phyloP scores from a whole-genome alignment of 2,329 filamentous ascomycete species.

The Aureobasidium sp. region DNA sequence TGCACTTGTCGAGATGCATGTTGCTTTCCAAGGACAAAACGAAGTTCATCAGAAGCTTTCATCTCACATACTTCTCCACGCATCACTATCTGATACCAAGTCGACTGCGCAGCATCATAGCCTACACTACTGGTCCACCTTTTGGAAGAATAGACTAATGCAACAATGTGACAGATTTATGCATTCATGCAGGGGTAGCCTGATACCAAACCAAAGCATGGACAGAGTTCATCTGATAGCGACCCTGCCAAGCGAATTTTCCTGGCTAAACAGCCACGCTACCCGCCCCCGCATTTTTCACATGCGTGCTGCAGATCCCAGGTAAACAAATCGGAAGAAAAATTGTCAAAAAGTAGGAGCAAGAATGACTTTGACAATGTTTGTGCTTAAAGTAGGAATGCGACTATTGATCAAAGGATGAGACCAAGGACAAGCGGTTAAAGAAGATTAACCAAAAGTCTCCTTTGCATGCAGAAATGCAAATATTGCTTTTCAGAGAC shows the following conservation, averaged over 20 bases:
- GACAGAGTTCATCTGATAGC: neutral
- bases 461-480: too few relatives aligned
- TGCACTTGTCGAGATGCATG: neutral
- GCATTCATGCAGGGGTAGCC: neutral
- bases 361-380: neutral
- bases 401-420: too few relatives aligned
- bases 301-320: neutral
- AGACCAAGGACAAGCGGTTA: too few relatives aligned
- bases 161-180: neutral
- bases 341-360: neutral
- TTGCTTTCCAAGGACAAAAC: neutral
- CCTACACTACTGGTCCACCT: neutral
- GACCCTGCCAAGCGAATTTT: neutral
- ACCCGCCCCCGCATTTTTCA: conserved; percentile 2
- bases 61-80: neutral
- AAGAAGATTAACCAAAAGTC: too few relatives aligned
- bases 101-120: neutral
- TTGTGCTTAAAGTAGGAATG: neutral
- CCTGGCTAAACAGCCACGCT: conserved; percentile 2
- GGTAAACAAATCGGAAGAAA: conserved; percentile 2
- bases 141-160: neutral
- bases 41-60: neutral
- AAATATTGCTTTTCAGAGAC: too few relatives aligned
- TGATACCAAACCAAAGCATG: neutral
- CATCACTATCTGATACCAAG: neutral